Conservation (phyloP, 2,329 filamentous ascomycete species). For the Podosphaera fusca region DNA sequence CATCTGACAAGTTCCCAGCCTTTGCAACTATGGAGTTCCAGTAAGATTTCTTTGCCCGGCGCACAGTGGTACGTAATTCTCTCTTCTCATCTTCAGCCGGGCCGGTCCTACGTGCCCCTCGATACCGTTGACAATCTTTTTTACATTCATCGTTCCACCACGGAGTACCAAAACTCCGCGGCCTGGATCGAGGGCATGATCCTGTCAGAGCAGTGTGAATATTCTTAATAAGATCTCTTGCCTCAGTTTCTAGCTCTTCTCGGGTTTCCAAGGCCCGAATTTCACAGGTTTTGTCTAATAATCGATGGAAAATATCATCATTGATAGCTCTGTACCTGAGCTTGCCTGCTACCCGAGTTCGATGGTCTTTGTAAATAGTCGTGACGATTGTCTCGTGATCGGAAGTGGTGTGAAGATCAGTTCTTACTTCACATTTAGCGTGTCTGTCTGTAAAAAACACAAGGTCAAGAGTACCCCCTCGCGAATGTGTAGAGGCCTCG, state of each 20-base stretch:
- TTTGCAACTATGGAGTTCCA: not conserved
- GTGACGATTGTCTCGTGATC: not conserved
- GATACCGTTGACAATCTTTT: not conserved
- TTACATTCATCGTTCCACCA: too few species aligned
- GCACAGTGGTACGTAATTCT: not conserved
- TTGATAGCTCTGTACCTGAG: too few species aligned
- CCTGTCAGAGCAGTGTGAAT: too few species aligned
- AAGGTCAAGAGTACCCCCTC: not conserved
- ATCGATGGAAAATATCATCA: too few species aligned
- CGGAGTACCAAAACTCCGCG: too few species aligned
- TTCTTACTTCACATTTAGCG: not conserved
- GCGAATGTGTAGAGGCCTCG: not conserved
- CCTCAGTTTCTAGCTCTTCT: too few species aligned
- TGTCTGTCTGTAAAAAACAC: not conserved
- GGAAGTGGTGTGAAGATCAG: not conserved
- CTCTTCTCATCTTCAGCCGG: not conserved
- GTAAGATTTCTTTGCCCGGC: not conserved
- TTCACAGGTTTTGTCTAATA: too few species aligned
- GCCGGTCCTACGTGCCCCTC: not conserved
- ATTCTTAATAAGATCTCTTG: too few species aligned
- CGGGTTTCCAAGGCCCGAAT: too few species aligned
- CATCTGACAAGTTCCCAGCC: not conserved
- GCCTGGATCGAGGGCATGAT: too few species aligned
- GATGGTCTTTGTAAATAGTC: not conserved
- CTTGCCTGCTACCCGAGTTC: too few species aligned